A percentile compares a stretch with the other conserved stretches of the same genome.
Conservation (phyloP, 2,329 filamentous ascomycete genomes). For the Pyrenochaeta sp. region DNA sequence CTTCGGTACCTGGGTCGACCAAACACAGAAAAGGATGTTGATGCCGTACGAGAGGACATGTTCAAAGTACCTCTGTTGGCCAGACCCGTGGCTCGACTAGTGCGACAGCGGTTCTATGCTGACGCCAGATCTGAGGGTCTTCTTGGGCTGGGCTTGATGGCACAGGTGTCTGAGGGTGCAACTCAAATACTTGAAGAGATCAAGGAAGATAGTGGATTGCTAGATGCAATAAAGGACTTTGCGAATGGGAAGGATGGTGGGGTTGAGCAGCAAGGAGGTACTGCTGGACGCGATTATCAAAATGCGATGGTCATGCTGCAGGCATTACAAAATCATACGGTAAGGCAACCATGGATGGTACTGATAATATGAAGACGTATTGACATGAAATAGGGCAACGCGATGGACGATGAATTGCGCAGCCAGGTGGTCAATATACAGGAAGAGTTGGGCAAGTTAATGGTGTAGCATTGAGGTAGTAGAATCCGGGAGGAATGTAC, state of each 20-base stretch:
- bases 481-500: too few species aligned
- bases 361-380: conserved; percentile 8
- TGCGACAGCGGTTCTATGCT: conserved; percentile 45
- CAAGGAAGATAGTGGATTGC: conserved; percentile 34
- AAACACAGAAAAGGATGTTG: conserved; percentile 29
- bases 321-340: conserved; percentile 42
- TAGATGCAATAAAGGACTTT: conserved; percentile 45
- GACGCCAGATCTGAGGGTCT: conserved; percentile 46
- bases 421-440: conserved; percentile 31
- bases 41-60: conserved; percentile 32
- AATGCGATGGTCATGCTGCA: conserved; percentile 47
- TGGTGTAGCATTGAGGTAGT: conserved; percentile 25
- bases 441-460: conserved; percentile 28
- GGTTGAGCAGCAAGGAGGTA: conserved; percentile 25
- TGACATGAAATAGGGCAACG: conserved; percentile 27
- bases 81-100: conserved; percentile 37
- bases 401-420: conserved; percentile 31
- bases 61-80: conserved; percentile 40
- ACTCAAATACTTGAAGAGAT: conserved; percentile 36
- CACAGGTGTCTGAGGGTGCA: conserved; percentile 39
- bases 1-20: conserved; percentile 25
- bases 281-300: conserved; percentile 41
- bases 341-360: conserved; percentile 21
- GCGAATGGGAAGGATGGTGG: conserved; percentile 35
- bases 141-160: conserved; percentile 44